Base-by-base conservation (phyloP, 108 stramenopile species). In the Skeletonema potamos region DNA sequence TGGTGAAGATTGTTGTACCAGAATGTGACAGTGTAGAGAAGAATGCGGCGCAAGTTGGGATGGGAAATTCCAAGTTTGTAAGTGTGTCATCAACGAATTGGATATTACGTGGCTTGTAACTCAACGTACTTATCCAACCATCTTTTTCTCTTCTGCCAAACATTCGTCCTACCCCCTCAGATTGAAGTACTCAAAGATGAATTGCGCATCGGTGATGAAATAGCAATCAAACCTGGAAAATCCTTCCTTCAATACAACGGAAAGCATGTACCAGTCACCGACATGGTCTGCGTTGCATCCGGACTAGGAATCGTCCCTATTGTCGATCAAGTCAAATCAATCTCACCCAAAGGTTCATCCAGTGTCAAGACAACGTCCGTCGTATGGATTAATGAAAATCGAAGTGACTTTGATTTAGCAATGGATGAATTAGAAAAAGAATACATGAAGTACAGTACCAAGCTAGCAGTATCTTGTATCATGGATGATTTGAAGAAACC, bases 391-490 rank as follows among this genome's bases (percentile, higher is more conserved):
- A 86, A 86, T 58, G 79, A 84, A 29, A 62, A 78, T 18, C 62
- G 85, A 11, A 55, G 67, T 27, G 87, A 88, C 62, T 91, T 91
- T 74, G 86, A 88, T 41, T 30, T 86, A 6, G 86, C 83, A 48
- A 82, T 83, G 63, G 82, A 84, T n/a, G 67, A 79, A 54, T 60
- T 91, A 68, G 90, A 91, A 70, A 62, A 59, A 15, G 86, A 87
- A 66, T 91, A 88, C 70, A 77, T 77, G 73, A 88, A 88, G 55
- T 77, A 87, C 74, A 82, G 76, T 64, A 77, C 77, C 43, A 91
- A 91, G 62, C 68, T 91, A 68, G 90, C 87, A 55, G 90, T 88
- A 1, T 79, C 82, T 15, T 91, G 90, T 61, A 75, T 86, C 59
- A 68, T 87, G 32, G 85, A 85, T 54, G 79, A 84, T 60, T 71